Base-by-base conservation (phyloP, 768 basidiomycete genomes). In the Chalciporus piperatus region DNA sequence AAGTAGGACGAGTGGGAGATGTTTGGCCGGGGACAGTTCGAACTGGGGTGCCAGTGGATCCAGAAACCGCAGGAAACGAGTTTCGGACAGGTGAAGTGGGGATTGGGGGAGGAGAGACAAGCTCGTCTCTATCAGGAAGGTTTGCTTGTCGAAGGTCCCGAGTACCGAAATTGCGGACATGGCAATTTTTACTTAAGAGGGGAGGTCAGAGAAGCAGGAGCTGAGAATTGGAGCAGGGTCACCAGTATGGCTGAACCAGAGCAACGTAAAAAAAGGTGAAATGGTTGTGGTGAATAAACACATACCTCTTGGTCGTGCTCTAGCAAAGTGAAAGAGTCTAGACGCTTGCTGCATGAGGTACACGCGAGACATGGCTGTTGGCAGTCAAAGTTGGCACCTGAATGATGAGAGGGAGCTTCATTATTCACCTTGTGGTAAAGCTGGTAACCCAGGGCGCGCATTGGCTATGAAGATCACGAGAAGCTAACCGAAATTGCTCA, bases 271-370 rank as follows among this genome's bases (percentile, higher is more conserved):
- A 44, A 43, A 41, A 49, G 48, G 44, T 27, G 32, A 39, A 47
- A 35, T 32, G 10, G 25, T 37, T 22, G 20, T 22, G 32, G 45
- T 28, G 14, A 37, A 51, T 23, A 35, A 45, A 48, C 42, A 8
- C 82, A 48, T 55, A 89, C 92, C 78, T 89, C 74, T 63, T 86
- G 78, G 61, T 94, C 82, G 64, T 95, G 92, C 66, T 95, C 92
- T 7, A 92, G 73, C 20, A 95, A 74, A 17, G 80, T 80, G 49
- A 80, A 71, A 0, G 91, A 89, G 63, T 92, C 91, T 13, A 95
- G 75, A 32, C 89, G 75, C 67, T 89, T 91, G 61, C 77, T 81
- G 66, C 92, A 95, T 12, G 71, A 74, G 48, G 75, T 84, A 65
- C 92, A 95, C 16, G 85, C 76, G 40, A 95, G 75, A 72, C 92